Percentiles rank a stretch among this genome's conserved stretches.
These are phyloP conservation scores for Bruguiera gymnorhiza DNA, from an alignment of 345 rosid genomes.

Conservation along the genomic window DNA sequence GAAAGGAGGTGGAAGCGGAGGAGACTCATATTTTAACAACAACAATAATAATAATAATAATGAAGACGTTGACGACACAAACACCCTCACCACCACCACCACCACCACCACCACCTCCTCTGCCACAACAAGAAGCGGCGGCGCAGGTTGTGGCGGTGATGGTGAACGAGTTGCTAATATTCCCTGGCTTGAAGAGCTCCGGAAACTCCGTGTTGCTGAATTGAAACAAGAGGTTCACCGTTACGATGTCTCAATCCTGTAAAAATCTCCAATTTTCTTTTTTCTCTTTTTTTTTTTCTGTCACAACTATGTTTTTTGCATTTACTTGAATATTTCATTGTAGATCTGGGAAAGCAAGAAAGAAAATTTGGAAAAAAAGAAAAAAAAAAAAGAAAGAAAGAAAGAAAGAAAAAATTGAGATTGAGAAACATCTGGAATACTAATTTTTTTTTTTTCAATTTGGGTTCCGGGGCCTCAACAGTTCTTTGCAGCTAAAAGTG, in stretches of 20 bases:
- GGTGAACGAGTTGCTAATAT: slow-evolving; percentile 10
- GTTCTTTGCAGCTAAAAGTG: slow-evolving; percentile 67
- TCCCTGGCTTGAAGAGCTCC: slow-evolving; percentile 69
- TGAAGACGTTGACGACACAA: neutral
- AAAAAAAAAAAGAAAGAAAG: too few relatives aligned
- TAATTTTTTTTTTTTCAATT: neutral
- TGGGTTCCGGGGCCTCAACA: slow-evolving; percentile 7
- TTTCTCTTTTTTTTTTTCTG: too few relatives aligned
- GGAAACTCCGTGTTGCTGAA: slow-evolving; percentile 70
- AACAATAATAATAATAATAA: neutral
- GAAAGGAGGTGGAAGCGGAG: too few relatives aligned
- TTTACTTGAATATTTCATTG: neutral
- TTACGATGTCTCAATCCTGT: slow-evolving; percentile 67
- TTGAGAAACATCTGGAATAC: too few relatives aligned
- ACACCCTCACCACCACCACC: slow-evolving; percentile 9
- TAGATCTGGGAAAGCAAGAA: neutral
- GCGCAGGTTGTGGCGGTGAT: neutral
- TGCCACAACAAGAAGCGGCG: neutral
- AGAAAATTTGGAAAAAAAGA: too few relatives aligned
- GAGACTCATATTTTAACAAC: too few relatives aligned
- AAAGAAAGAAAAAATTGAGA: too few relatives aligned
- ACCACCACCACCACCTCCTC: slow-evolving; percentile 19
- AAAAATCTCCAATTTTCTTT: slow-evolving; percentile 17
- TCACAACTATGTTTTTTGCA: neutral
- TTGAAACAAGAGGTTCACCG: slow-evolving; percentile 67